A percentile compares a stretch with the other conserved stretches of the same genome.
phyloP scores from a whole-genome alignment of 2,329 filamentous ascomycete species.

The Ceratocystiopsis sp. region DNA sequence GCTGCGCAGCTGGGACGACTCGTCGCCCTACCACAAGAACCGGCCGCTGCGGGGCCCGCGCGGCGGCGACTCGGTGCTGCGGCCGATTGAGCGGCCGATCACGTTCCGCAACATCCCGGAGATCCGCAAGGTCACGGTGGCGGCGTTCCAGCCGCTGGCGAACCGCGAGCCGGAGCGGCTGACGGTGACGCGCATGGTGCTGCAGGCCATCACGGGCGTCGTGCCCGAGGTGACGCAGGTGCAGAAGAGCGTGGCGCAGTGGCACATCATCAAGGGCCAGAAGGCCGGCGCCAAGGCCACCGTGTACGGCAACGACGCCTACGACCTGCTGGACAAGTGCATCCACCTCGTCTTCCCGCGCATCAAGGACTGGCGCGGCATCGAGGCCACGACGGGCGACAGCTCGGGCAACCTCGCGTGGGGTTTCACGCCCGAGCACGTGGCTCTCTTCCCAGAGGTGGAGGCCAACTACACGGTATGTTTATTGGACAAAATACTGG shows the following conservation, averaged over 20 bases:
- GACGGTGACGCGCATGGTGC: slow-evolving; percentile 64
- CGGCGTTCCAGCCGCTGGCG: slow-evolving; percentile 55
- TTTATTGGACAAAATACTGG: slow-evolving; percentile 15
- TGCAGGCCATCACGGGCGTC: slow-evolving; percentile 74
- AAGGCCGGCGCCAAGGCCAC: slow-evolving; percentile 62
- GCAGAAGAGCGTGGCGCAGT: slow-evolving; percentile 55
- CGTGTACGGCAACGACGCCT: slow-evolving; percentile 63
- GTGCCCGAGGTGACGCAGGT: slow-evolving; percentile 53
- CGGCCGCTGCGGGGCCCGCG: slow-evolving; percentile 73
- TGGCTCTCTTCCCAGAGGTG: slow-evolving; percentile 81
- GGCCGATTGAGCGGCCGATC: slow-evolving; percentile 54
- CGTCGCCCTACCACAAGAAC: slow-evolving; percentile 89
- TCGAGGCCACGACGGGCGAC: slow-evolving; percentile 55
- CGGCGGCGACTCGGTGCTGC: slow-evolving; percentile 59
- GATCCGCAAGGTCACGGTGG: slow-evolving; percentile 64
- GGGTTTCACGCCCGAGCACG: slow-evolving; percentile 58
- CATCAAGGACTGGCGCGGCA: slow-evolving; percentile 88
- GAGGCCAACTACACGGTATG: slow-evolving; percentile 89
- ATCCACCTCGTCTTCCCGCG: slow-evolving; percentile 80
- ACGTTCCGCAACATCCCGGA: slow-evolving; percentile 75
- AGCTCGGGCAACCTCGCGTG: slow-evolving; percentile 74
- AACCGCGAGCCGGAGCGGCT: slow-evolving; percentile 56
- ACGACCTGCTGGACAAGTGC: slow-evolving; percentile 80
- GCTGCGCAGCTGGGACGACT: slow-evolving; percentile 72
- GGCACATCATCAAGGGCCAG: slow-evolving; percentile 55